A percentile compares a stretch with the other conserved stretches of the same genome.
Conservation (phyloP, 768 basidiomycete species). For the Exidia glandulosa region DNA sequence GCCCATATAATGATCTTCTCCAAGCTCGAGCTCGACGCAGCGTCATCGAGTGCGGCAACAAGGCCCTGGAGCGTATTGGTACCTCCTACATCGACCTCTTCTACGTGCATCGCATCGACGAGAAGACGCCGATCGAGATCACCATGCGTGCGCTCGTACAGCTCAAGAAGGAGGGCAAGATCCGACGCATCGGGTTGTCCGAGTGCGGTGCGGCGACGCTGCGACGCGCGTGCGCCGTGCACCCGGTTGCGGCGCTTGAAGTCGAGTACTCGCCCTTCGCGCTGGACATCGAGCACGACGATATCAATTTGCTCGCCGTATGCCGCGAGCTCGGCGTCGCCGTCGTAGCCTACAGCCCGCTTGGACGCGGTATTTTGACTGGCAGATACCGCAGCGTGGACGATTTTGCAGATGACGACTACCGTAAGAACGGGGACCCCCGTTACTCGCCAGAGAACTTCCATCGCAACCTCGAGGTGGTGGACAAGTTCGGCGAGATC, state of each 20-base stretch:
- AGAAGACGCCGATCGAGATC: constrained; percentile 12
- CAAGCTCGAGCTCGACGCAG: no score
- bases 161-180: constrained; percentile 44
- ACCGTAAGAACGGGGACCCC: constrained; percentile 17
- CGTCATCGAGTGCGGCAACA: no score
- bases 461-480: constrained; percentile 21
- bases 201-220: constrained; percentile 37
- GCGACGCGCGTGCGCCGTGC: constrained; percentile 27
- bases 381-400: constrained; percentile 3
- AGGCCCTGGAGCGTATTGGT: no score
- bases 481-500: constrained; percentile 20
- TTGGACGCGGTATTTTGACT: constrained; percentile 23
- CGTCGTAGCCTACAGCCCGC: constrained; percentile 30
- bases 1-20: no score
- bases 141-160: constrained; percentile 10
- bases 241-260: constrained; percentile 8
- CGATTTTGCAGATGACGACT: constrained; percentile 3
- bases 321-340: constrained; percentile 31
- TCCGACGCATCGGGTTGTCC: constrained; percentile 42
- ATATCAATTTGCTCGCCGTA: constrained; percentile 25
- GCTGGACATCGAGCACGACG: no score
- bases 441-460: constrained; percentile 23
- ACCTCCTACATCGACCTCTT: no score
- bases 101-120: constrained; percentile 11
- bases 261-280: no score